Evolutionary conservation across 768 basidiomycete genomes (phyloP), one percentile per base, ranked within the genome.

Genomic region (Tylopilus plumbeoviolaceoides): DNA sequence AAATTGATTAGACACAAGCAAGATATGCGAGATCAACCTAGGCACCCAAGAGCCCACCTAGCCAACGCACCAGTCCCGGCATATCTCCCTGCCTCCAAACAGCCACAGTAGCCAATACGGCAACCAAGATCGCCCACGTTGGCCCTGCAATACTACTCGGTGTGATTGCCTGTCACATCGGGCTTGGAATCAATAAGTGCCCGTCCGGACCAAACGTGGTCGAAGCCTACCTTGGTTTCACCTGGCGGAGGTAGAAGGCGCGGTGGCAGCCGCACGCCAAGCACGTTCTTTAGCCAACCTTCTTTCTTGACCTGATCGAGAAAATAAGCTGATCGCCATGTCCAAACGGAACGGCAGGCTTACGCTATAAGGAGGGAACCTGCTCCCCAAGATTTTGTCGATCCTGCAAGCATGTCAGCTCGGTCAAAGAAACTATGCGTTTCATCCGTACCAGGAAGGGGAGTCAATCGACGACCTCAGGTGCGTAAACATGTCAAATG

Each of bases 401-500:
- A 59, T n/a, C 67, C 67, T 69, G 27, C 5, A n/a, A 43, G 15
- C 11, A 1, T 8, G 18, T 67, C 8, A 63, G 52, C n/a, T 7
- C 8, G 25, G 27, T 2, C 5, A 8, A 38, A 38, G 38, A 18
- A 11, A 31, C 5, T 5, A 21, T n/a, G 17, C 2, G 7, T 14
- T n/a, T 14, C 18, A 40, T 3, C 18, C 65, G 7, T 30, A 69
- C 67, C 65, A 77, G 50, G 63, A 53, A 33, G 75, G 78, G 4
- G 67, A 70, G 56, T 77, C 73, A 9, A 79, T 40, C 0, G 84
- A 79, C 5, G 83, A 64, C 47, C 91, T 79, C 23, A 79, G 58
- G 63, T 92, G 89, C 0, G 89, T 90, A 70, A 94, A 93, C 63
- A 78, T 73, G 54, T 90, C 86, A 58, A 92, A 93, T 5, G 75